phyloP scores from a whole-genome alignment of 768 basidiomycete species.

The Suillus cothurnatus region DNA sequence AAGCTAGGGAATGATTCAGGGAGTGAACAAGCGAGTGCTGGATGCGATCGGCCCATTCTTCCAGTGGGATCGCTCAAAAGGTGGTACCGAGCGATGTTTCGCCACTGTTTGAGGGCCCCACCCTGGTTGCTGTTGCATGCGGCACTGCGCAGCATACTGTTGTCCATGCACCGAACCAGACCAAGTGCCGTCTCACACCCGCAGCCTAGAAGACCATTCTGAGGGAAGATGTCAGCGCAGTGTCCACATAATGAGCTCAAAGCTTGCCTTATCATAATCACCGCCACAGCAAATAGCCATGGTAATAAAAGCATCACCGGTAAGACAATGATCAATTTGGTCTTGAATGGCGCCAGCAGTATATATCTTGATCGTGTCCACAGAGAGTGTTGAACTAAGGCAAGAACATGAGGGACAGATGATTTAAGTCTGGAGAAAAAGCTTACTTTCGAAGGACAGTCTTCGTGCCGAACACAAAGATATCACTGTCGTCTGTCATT shows the following conservation, averaged over 20 bases:
- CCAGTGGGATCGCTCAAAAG: background rate
- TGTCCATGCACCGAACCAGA: background rate
- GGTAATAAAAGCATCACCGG: background rate
- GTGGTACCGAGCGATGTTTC: background rate
- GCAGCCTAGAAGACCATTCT: background rate
- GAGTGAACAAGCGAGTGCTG: background rate
- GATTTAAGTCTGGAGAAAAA: background rate
- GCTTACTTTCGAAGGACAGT: constrained; percentile 12
- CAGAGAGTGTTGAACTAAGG: constrained; percentile 5
- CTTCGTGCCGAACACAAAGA: constrained; percentile 8
- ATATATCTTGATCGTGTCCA: constrained; percentile 9
- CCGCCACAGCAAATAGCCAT: background rate
- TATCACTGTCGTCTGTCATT: constrained; percentile 8
- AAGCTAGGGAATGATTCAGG: background rate
- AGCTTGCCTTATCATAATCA: background rate
- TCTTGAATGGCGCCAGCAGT: background rate
- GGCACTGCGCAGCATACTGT: background rate
- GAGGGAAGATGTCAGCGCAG: background rate
- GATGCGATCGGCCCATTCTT: background rate
- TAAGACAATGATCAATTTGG: background rate
- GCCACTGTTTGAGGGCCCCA: background rate
- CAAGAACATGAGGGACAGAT: no score
- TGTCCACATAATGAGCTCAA: no score
- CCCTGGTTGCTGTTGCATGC: background rate
- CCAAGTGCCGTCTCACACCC: background rate